Conservation (phyloP, 164 flowering plant genomes). For the Annona cherimola region DNA sequence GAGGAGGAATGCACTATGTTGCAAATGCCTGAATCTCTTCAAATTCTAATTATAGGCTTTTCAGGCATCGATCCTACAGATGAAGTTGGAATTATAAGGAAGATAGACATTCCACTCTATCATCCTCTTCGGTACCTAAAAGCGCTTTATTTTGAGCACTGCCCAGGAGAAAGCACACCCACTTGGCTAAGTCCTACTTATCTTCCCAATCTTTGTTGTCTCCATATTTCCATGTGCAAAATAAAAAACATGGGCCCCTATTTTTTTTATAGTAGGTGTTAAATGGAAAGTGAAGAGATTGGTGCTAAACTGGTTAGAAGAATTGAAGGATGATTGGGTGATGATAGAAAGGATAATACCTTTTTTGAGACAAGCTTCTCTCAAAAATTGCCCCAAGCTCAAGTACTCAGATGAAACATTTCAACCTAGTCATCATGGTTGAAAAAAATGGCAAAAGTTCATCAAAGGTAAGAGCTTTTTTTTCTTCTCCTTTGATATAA, state of each 20-base stretch:
- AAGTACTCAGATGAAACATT: background rate
- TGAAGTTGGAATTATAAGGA: background rate
- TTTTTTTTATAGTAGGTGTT: background rate
- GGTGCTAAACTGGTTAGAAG: background rate
- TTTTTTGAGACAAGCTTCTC: background rate
- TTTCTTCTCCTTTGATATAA: too few species aligned
- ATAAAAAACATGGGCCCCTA: background rate
- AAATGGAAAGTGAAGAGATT: slow-evolving; percentile 1
- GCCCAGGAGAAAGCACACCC: background rate
- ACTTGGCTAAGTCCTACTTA: background rate
- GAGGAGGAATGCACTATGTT: background rate
- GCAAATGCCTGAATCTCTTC: background rate
- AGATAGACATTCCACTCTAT: background rate
- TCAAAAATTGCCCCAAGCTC: background rate
- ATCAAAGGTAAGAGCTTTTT: too few species aligned
- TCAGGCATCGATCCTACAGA: background rate
- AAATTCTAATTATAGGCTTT: background rate
- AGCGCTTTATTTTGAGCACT: background rate
- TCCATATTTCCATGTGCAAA: background rate
- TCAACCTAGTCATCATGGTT: too few species aligned
- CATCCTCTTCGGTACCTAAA: background rate
- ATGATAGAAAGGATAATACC: background rate
- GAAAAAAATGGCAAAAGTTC: too few species aligned
- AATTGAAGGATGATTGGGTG: background rate
- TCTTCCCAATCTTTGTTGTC: background rate